phyloP scores from a whole-genome alignment of 2,329 filamentous ascomycete genomes.

The Tricladium varicosporioides region DNA sequence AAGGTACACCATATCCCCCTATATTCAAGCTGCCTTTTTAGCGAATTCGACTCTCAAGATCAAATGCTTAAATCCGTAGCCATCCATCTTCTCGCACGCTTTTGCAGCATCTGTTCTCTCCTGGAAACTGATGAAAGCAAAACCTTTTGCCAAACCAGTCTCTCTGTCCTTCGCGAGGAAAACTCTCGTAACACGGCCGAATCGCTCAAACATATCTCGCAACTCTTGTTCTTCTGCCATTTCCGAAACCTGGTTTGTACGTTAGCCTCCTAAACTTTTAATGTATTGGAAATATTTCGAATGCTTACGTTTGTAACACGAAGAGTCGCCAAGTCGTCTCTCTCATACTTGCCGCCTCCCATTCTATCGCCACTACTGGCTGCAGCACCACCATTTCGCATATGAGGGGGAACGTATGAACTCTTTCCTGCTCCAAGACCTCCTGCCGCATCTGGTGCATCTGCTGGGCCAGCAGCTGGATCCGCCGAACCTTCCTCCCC shows the following conservation, averaged over 20 bases:
- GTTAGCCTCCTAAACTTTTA: slow-evolving; percentile 14
- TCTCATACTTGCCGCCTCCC: slow-evolving; percentile 83
- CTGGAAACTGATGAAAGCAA: slow-evolving; percentile 96
- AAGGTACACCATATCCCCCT: slow-evolving; percentile 3
- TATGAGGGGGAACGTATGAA: slow-evolving; percentile 90
- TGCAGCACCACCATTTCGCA: slow-evolving; percentile 67
- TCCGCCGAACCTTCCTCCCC: slow-evolving; percentile 57
- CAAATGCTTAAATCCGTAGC: slow-evolving; percentile 84
- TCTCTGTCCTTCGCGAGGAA: slow-evolving; percentile 98
- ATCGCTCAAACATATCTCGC: slow-evolving; percentile 96
- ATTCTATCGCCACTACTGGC: slow-evolving; percentile 74
- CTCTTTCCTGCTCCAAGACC: slow-evolving; percentile 65
- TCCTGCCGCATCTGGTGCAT: slow-evolving; percentile 47
- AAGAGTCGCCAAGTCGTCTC: slow-evolving; percentile 93
- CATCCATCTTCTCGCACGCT: slow-evolving; percentile 97
- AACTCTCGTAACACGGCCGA: slow-evolving; percentile 92
- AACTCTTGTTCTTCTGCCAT: slow-evolving; percentile 95
- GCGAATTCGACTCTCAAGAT: slow-evolving; percentile 87
- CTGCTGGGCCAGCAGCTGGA: slow-evolving; percentile 48
- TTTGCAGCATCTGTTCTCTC: slow-evolving; percentile 86
- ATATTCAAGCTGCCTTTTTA: slow-evolving; percentile 57
- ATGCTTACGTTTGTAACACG: slow-evolving; percentile 91
- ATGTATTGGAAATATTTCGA: background rate
- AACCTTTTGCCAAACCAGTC: slow-evolving; percentile 94
- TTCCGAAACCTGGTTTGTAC: slow-evolving; percentile 72